phyloP scores from a whole-genome alignment of 2,329 filamentous ascomycete species.

The Penicillium vulpinum region DNA sequence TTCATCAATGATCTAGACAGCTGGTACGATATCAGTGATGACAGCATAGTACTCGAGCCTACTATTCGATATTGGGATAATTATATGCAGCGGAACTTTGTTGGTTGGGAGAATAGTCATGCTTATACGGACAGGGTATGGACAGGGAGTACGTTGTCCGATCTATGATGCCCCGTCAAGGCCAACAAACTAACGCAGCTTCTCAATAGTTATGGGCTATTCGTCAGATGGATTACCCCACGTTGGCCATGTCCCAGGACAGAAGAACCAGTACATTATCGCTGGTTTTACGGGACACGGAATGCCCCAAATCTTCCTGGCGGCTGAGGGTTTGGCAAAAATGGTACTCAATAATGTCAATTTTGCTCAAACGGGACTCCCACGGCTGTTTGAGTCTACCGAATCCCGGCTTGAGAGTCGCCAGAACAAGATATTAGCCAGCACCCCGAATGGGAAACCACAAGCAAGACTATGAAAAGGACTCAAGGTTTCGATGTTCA shows the following conservation, averaged over 20 bases:
- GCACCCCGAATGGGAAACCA: neutral
- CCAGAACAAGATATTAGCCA: constrained; percentile 20
- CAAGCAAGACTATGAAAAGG: constrained; percentile 9
- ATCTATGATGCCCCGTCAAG: neutral
- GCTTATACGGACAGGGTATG: constrained; percentile 36
- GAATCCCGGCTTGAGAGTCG: constrained; percentile 23
- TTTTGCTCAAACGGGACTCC: constrained; percentile 33
- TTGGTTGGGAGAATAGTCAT: constrained; percentile 38
- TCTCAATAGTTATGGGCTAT: constrained; percentile 51
- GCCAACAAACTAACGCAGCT: neutral
- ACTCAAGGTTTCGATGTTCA: too few species aligned
- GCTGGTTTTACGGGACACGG: constrained; percentile 67
- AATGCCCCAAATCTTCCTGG: constrained; percentile 64
- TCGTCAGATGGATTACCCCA: constrained; percentile 54
- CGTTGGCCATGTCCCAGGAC: constrained; percentile 52
- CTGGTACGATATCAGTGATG: constrained; percentile 51
- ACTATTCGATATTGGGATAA: constrained; percentile 41
- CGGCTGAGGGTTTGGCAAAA: constrained; percentile 56
- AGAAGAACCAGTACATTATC: constrained; percentile 54
- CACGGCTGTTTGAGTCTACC: constrained; percentile 35
- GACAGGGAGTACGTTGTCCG: constrained; percentile 35
- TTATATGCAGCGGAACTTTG: constrained; percentile 41
- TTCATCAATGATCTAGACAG: constrained; percentile 31
- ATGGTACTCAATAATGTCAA: constrained; percentile 48
- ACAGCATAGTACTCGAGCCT: constrained; percentile 53